These are phyloP conservation scores for Cladosporium sp. DNA, from an alignment of 2,329 filamentous ascomycete genomes.

Conservation along the genomic window DNA sequence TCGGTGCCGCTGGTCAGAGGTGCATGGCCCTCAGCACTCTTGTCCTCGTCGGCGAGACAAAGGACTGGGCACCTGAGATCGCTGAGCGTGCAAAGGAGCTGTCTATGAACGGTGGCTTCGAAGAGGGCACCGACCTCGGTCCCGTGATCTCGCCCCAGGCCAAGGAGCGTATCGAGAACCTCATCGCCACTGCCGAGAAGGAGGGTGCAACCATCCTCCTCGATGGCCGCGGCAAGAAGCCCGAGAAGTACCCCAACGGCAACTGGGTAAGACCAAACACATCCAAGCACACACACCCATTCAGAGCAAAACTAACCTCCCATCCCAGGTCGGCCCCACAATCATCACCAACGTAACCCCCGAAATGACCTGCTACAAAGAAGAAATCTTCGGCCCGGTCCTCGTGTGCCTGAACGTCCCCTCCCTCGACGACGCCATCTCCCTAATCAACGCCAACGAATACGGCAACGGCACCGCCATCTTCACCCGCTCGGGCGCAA, in stretches of 20 bases:
- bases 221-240: constrained; percentile 70
- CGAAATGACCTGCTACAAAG: constrained; percentile 76
- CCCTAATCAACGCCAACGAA: constrained; percentile 78
- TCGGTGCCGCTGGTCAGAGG: constrained; percentile 77
- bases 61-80: constrained; percentile 74
- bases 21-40: constrained; percentile 84
- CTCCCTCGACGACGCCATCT: constrained; percentile 73
- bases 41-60: constrained; percentile 79
- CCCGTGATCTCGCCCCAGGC: constrained; percentile 77
- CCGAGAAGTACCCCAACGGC: constrained; percentile 74
- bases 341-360: constrained; percentile 77
- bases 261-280: constrained; percentile 51
- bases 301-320: too few relatives aligned
- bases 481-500: constrained; percentile 74
- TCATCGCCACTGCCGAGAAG: constrained; percentile 71
- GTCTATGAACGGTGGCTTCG: constrained; percentile 75
- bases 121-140: constrained; percentile 71
- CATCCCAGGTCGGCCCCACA: constrained; percentile 59
- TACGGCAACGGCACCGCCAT: constrained; percentile 84
- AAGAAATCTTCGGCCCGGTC: constrained; percentile 83
- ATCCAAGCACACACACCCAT: too few relatives aligned
- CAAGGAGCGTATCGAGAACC: constrained; percentile 69
- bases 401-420: constrained; percentile 75
- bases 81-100: constrained; percentile 70
- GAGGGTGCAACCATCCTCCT: constrained; percentile 78